A percentile compares a stretch with the other conserved stretches of the same genome.
phyloP scores from a whole-genome alignment of 176 grass and related monocot species.

The Eremochloa ophiuroides region DNA sequence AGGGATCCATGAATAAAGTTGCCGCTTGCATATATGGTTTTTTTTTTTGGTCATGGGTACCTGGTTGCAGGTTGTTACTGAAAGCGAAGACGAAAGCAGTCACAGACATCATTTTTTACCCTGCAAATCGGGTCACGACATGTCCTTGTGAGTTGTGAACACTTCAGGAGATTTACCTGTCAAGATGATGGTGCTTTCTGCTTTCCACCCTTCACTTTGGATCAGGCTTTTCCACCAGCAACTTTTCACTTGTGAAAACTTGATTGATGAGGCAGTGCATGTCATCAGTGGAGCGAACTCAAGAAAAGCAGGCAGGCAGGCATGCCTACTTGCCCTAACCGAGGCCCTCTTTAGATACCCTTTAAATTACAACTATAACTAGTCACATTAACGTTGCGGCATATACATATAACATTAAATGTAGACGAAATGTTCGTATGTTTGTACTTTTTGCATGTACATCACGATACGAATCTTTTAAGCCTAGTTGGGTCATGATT shows the following conservation, averaged over 20 bases:
- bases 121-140: slow-evolving; percentile 2
- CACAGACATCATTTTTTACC: slow-evolving; percentile 19
- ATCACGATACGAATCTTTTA: too few species aligned
- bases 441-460: too few species aligned
- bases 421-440: too few species aligned
- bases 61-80: not conserved
- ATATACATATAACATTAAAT: too few species aligned
- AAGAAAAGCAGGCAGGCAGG: slow-evolving; percentile 11
- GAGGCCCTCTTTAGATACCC: too few species aligned
- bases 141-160: not conserved
- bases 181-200: slow-evolving; percentile 6
- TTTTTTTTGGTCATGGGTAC: not conserved
- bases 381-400: too few species aligned
- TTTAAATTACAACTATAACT: too few species aligned
- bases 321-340: not conserved
- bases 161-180: not conserved
- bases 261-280: slow-evolving; percentile 6
- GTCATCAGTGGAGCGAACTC: slow-evolving; percentile 14
- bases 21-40: not conserved
- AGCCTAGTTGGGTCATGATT: too few species aligned
- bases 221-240: slow-evolving; percentile 23
- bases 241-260: slow-evolving; percentile 35
- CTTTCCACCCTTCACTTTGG: slow-evolving; percentile 19
- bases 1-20: not conserved
- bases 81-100: slow-evolving; percentile 14